phyloP scores from a whole-genome alignment of 2,329 filamentous ascomycete genomes.

The Ascochyta fabae region DNA sequence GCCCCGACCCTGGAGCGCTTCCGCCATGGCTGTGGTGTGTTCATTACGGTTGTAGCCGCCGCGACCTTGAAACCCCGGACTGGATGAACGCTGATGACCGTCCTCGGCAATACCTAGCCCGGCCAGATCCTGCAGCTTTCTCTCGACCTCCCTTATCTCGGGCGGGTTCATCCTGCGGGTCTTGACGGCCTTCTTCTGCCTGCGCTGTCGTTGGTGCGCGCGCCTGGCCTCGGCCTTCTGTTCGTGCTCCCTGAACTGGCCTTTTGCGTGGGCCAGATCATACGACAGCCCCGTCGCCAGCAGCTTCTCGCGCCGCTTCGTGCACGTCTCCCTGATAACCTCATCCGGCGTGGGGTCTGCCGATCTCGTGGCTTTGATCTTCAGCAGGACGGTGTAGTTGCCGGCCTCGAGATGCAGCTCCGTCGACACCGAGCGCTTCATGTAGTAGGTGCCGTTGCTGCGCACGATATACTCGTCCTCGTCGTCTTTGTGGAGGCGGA shows the following conservation, averaged over 20 bases:
- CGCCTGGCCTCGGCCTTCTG: constrained; percentile 49
- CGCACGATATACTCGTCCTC: constrained; percentile 66
- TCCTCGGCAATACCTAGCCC: constrained; percentile 46
- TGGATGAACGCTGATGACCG: no score
- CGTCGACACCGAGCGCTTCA: constrained; percentile 77
- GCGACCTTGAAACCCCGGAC: constrained; percentile 42
- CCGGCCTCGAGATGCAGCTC: constrained; percentile 78
- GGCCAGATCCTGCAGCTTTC: constrained; percentile 35
- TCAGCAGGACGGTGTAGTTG: constrained; percentile 76
- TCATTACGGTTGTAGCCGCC: constrained; percentile 39
- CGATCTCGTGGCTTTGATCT: constrained; percentile 70
- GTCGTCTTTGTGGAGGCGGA: constrained; percentile 65
- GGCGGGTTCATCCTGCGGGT: constrained; percentile 30
- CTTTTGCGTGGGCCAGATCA: constrained; percentile 73
- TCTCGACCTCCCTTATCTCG: constrained; percentile 38
- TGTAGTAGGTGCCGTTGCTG: constrained; percentile 63
- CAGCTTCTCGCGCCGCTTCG: constrained; percentile 73
- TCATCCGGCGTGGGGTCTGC: constrained; percentile 66
- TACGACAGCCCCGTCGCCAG: constrained; percentile 72
- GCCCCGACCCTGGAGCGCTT: constrained; percentile 25
- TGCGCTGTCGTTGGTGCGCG: constrained; percentile 44
- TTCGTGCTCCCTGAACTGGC: constrained; percentile 61
- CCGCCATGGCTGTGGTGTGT: constrained; percentile 25
- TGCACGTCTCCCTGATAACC: constrained; percentile 69
- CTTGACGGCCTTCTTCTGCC: constrained; percentile 47